A percentile compares a stretch with the other conserved stretches of the same genome.
Evolutionary conservation across 768 basidiomycete genomes (phyloP).

Genomic region (Kwoniella heveanensis): DNA sequence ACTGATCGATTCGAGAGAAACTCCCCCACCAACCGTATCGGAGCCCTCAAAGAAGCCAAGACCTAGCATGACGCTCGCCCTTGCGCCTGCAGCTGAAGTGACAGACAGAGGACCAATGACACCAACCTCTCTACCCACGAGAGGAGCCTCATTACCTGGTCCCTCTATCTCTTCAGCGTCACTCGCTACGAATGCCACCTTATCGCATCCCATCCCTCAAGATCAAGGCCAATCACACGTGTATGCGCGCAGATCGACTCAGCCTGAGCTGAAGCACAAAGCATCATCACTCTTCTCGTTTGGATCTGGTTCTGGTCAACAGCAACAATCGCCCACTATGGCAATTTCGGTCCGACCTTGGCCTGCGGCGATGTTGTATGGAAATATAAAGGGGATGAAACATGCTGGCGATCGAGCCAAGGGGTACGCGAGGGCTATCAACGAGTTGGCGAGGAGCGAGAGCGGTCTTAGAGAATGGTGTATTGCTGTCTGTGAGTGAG

Average conservation of each 20-base stretch:
- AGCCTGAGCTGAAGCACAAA: constrained; percentile 17
- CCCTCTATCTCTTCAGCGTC: background rate
- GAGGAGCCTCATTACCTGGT: constrained; percentile 22
- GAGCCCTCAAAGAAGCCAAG: constrained; percentile 26
- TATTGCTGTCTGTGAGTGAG: constrained; percentile 42
- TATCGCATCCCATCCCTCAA: background rate
- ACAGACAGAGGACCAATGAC: constrained; percentile 20
- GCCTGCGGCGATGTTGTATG: constrained; percentile 54
- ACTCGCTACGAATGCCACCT: background rate
- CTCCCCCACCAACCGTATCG: constrained; percentile 41
- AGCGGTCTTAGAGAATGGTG: constrained; percentile 51
- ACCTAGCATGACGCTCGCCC: constrained; percentile 9
- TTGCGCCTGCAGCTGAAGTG: constrained; percentile 24
- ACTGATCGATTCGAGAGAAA: constrained; percentile 44
- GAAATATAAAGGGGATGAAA: constrained; percentile 47
- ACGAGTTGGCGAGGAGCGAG: constrained; percentile 48
- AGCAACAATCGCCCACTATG: constrained; percentile 10
- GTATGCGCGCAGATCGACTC: constrained; percentile 8
- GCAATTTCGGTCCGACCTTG: constrained; percentile 36
- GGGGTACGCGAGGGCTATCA: constrained; percentile 50
- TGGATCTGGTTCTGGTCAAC: constrained; percentile 7
- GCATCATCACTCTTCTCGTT: constrained; percentile 25
- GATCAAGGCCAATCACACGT: background rate
- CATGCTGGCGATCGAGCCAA: constrained; percentile 50
- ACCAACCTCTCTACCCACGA: constrained; percentile 22